Percentiles rank a stretch among this genome's conserved stretches.
Conservation (phyloP, 78 protist genomes). For the Dictyostelium purpureum region DNA sequence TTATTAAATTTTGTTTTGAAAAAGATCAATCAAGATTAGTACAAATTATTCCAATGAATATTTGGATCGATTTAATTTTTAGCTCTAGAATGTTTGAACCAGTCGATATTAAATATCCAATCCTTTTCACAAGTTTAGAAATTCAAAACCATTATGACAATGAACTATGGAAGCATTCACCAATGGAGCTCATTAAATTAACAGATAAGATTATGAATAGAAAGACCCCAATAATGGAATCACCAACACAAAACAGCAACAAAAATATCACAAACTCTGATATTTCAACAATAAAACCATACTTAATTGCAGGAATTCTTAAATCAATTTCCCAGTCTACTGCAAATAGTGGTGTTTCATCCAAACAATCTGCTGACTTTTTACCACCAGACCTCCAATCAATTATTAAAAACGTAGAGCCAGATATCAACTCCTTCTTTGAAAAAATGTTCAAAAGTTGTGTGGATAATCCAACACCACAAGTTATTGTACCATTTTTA, state of each 20-base stretch:
- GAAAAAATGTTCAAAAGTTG: background rate
- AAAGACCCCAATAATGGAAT: background rate
- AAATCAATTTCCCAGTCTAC: background rate
- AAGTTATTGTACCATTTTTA: background rate
- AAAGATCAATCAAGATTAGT: slow-evolving; percentile 25
- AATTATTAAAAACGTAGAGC: background rate
- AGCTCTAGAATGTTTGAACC: background rate
- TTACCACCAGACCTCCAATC: background rate
- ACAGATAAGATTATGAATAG: background rate
- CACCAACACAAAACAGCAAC: background rate
- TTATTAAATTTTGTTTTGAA: slow-evolving; percentile 7
- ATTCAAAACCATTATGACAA: slow-evolving; percentile 7
- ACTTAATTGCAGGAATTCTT: background rate
- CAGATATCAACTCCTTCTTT: background rate
- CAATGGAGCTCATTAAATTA: background rate
- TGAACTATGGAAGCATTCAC: slow-evolving; percentile 24
- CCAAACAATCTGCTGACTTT: background rate
- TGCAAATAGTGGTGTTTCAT: background rate
- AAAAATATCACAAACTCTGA: background rate
- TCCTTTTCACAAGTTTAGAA: slow-evolving; percentile 4
- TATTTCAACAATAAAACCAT: background rate
- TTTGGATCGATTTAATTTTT: slow-evolving; percentile 9
- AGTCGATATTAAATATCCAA: background rate
- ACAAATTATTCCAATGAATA: slow-evolving; percentile 1
- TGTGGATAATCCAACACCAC: background rate